These are phyloP conservation scores for Ceratobasidium sp. DNA, from an alignment of 1,284 basidiomycete genomes.

Conservation along the genomic window DNA sequence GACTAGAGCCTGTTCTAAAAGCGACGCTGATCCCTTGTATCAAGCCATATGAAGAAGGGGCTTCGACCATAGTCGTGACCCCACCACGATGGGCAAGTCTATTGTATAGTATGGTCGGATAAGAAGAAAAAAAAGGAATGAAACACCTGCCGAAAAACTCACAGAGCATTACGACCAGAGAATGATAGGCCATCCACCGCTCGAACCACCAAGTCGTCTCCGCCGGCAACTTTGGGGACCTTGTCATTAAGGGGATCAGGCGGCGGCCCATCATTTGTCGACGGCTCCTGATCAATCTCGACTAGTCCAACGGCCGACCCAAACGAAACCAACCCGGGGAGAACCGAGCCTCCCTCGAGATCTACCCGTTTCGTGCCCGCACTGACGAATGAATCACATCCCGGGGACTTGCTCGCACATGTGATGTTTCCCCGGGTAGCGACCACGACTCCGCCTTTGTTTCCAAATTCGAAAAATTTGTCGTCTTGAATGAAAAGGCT, in stretches of 20 bases:
- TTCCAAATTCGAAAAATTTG: background rate
- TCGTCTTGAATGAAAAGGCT: slow-evolving; percentile 12
- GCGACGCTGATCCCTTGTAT: slow-evolving; percentile 68
- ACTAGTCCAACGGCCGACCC: slow-evolving; percentile 40
- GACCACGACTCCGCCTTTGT: slow-evolving; percentile 1
- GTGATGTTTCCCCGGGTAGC: slow-evolving; percentile 13
- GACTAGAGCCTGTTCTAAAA: slow-evolving; percentile 67
- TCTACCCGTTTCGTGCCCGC: slow-evolving; percentile 10
- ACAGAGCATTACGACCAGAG: slow-evolving; percentile 72
- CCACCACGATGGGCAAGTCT: slow-evolving; percentile 22
- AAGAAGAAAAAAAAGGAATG: background rate
- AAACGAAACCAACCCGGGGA: slow-evolving; percentile 43
- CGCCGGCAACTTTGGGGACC: slow-evolving; percentile 42
- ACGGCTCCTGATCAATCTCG: slow-evolving; percentile 42
- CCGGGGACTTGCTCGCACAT: background rate
- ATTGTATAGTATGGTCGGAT: background rate
- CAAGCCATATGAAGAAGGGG: slow-evolving; percentile 58
- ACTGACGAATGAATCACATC: background rate
- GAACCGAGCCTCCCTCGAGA: slow-evolving; percentile 26
- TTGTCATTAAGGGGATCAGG: slow-evolving; percentile 44
- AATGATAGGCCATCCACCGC: slow-evolving; percentile 79
- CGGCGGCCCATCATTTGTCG: slow-evolving; percentile 34
- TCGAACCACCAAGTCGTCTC: slow-evolving; percentile 63
- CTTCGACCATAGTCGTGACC: slow-evolving; percentile 54
- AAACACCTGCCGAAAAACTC: slow-evolving; percentile 46